Conservation (phyloP, 768 basidiomycete species). For the Trametes cubensis region DNA sequence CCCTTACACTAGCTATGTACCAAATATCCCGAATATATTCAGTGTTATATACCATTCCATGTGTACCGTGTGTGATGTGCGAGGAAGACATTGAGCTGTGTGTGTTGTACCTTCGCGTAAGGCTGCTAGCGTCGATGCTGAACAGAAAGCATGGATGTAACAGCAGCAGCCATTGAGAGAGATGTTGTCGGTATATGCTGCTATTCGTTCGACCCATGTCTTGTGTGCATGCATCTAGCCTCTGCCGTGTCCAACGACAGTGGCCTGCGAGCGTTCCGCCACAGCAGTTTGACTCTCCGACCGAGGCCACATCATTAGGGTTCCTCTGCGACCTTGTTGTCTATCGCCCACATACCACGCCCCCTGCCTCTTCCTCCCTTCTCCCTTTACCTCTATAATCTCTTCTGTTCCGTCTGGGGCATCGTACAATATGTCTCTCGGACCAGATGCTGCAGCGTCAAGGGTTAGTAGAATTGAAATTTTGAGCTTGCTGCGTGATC, state of each 20-base stretch:
- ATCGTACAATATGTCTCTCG: slow-evolving; percentile 45
- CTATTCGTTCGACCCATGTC: not conserved
- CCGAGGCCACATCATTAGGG: slow-evolving; percentile 25
- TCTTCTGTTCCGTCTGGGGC: slow-evolving; percentile 1
- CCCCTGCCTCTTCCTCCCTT: slow-evolving; percentile 9
- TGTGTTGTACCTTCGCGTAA: too few species aligned
- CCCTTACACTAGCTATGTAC: too few species aligned
- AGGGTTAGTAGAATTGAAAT: slow-evolving; percentile 49
- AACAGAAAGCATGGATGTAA: too few species aligned
- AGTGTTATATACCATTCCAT: too few species aligned
- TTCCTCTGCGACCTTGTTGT: slow-evolving; percentile 23
- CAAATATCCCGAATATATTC: too few species aligned
- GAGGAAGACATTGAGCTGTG: too few species aligned
- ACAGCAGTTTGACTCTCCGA: slow-evolving; percentile 40
- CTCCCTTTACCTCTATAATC: not conserved
- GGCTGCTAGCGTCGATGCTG: too few species aligned
- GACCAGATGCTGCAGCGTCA: slow-evolving; percentile 46
- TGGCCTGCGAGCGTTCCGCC: slow-evolving; percentile 27
- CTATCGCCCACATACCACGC: slow-evolving; percentile 23
- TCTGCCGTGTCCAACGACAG: slow-evolving; percentile 12
- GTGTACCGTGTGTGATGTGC: too few species aligned
- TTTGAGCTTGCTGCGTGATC: slow-evolving; percentile 17
- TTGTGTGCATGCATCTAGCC: not conserved
- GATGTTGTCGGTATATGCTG: not conserved
- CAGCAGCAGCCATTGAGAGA: too few species aligned